A percentile compares a stretch with the other conserved stretches of the same genome.
Evolutionary conservation across 2,329 filamentous ascomycete species (phyloP).

Genomic region (Aspergillus tamarii): DNA sequence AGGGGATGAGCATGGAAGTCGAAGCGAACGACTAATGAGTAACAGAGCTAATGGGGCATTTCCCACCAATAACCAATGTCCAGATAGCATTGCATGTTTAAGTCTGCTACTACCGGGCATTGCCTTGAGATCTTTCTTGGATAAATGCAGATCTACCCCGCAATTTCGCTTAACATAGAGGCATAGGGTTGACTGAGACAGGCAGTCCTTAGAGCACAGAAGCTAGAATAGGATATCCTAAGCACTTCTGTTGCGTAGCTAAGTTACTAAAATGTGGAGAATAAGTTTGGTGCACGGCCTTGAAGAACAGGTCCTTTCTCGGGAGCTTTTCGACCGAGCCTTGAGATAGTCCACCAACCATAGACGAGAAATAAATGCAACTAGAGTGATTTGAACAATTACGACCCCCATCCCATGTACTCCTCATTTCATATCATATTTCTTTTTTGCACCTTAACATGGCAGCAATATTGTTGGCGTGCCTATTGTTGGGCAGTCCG

Average conservation of each 20-base stretch:
- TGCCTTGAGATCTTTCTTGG: not conserved
- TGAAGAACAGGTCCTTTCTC: not conserved
- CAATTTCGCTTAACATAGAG: not conserved
- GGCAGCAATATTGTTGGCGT: not conserved
- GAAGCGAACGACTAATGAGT: not conserved
- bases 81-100: not conserved
- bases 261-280: not conserved
- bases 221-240: not conserved
- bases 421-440: not conserved
- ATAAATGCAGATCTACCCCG: not conserved
- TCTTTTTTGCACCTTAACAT: not conserved
- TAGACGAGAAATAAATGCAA: not conserved
- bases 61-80: not conserved
- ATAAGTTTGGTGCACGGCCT: not conserved
- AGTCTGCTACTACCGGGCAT: not conserved
- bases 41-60: no score
- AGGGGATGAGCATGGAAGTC: not conserved
- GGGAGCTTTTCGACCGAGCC: not conserved
- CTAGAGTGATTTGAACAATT: rapidly evolving
- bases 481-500: not conserved
- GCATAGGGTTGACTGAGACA: not conserved
- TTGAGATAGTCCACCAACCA: not conserved
- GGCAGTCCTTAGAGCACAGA: not conserved
- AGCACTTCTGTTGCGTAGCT: not conserved
- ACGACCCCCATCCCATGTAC: not conserved